Evolutionary conservation across 164 flowering plant species (phyloP).

Genomic region (Cinnamomum chago): DNA sequence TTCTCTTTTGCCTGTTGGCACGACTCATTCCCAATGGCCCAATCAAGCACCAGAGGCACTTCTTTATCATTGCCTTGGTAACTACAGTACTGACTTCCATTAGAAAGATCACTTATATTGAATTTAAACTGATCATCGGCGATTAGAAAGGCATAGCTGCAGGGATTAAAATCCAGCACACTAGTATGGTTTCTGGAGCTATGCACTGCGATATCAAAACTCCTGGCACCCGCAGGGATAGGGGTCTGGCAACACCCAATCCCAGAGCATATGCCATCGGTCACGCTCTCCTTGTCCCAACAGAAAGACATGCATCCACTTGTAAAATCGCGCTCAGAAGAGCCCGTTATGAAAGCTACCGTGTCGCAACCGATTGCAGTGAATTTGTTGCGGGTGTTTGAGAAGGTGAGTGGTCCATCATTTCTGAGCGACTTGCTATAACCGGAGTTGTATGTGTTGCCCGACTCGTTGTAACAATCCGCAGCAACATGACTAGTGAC

Average conservation of each 20-base stretch:
- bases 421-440: not conserved
- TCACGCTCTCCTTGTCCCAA: not conserved
- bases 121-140: not conserved
- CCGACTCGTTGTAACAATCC: no score
- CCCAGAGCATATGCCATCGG: constrained; percentile 3
- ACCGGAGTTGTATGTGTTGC: no score
- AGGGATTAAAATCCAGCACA: not conserved
- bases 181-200: no score
- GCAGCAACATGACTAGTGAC: no score
- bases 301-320: not conserved
- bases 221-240: not conserved
- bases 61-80: not conserved
- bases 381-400: not conserved
- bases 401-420: not conserved
- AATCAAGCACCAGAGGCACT: constrained; percentile 29
- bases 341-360: not conserved
- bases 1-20: constrained; percentile 25
- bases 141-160: not conserved
- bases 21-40: constrained; percentile 31
- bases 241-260: constrained; percentile 3
- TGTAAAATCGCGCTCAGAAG: not conserved
- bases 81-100: no score
- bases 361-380: not conserved
- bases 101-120: not conserved
- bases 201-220: not conserved